Evolutionary conservation across 805 yeast species (phyloP).

Genomic region (Ogataea pini): DNA sequence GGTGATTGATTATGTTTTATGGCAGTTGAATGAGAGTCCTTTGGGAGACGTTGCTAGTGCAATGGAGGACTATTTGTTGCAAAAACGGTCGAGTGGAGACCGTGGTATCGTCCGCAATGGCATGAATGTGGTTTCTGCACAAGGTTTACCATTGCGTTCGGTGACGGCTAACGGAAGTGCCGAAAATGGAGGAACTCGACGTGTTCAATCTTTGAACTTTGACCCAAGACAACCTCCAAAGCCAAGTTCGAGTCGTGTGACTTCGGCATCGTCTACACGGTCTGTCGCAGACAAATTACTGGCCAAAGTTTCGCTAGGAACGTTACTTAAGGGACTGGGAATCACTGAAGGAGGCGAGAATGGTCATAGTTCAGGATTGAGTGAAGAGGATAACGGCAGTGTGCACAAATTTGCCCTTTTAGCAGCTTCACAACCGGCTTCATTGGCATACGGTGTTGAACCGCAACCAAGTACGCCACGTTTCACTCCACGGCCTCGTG

Average conservation of each 20-base stretch:
- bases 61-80: constrained; percentile 63
- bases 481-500: constrained; percentile 38
- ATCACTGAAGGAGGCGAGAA: constrained; percentile 19
- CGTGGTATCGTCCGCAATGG: not conserved
- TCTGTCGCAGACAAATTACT: constrained; percentile 26
- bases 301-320: constrained; percentile 19
- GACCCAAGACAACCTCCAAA: constrained; percentile 13
- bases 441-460: constrained; percentile 42
- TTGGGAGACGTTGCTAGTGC: constrained; percentile 63
- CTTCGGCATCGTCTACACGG: constrained; percentile 26
- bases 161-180: not conserved
- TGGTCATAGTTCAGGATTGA: constrained; percentile 19
- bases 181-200: not conserved
- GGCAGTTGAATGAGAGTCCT: constrained; percentile 63
- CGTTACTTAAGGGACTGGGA: constrained; percentile 28
- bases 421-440: constrained; percentile 29
- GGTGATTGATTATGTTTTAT: constrained; percentile 71
- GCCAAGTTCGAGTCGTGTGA: constrained; percentile 15
- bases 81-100: constrained; percentile 38
- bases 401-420: constrained; percentile 27
- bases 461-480: constrained; percentile 61
- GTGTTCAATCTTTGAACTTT: constrained; percentile 26
- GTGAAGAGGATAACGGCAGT: constrained; percentile 21
- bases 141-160: not conserved
- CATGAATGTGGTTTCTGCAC: not conserved